phyloP scores from a whole-genome alignment of 305 asterid genomes.

The Fraxinus angustifolia region DNA sequence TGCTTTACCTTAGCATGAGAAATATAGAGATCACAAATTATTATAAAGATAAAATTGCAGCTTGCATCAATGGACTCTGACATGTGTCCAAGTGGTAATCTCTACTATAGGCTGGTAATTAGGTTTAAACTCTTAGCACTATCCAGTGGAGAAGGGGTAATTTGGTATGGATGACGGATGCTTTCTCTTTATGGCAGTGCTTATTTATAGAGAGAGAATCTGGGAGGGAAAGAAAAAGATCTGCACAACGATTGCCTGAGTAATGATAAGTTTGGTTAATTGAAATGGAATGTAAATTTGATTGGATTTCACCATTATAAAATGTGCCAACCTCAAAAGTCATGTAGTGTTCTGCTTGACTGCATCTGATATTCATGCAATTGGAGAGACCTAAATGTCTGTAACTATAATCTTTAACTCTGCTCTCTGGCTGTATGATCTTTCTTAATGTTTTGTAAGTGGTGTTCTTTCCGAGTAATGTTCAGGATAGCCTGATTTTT shows the following conservation, averaged over 20 bases:
- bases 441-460: not conserved
- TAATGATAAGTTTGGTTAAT: not conserved
- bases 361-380: not conserved
- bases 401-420: not conserved
- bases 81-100: not conserved
- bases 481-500: not conserved
- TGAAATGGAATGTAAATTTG: not conserved
- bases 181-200: not conserved
- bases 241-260: not conserved
- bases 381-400: not conserved
- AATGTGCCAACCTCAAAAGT: not conserved
- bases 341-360: not conserved
- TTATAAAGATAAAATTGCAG: not conserved
- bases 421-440: not conserved
- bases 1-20: not conserved
- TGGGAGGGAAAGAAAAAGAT: conserved; percentile 1
- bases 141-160: not conserved
- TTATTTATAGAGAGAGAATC: not conserved
- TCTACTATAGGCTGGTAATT: not conserved
- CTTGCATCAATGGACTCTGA: not conserved
- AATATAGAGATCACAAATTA: not conserved
- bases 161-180: not conserved
- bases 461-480: not conserved
- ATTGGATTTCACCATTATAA: not conserved
- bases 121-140: not conserved